These are phyloP conservation scores for Neofusicoccum umdonicola DNA, from an alignment of 2,329 filamentous ascomycete genomes.

Conservation along the genomic window DNA sequence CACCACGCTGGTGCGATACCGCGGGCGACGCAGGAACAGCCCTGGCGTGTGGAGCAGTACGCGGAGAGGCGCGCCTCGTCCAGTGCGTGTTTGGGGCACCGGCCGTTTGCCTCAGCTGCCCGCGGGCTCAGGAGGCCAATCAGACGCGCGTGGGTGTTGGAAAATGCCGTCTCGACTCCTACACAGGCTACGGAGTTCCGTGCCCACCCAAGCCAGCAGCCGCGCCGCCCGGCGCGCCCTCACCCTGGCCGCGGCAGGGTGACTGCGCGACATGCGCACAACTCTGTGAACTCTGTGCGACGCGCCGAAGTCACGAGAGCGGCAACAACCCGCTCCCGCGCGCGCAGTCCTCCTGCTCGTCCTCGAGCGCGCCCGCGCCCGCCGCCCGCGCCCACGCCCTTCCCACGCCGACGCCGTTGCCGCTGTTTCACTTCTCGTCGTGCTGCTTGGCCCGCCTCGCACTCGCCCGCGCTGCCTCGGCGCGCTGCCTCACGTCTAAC, in stretches of 20 bases:
- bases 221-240: neutral
- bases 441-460: neutral
- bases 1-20: conserved; percentile 6
- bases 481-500: neutral
- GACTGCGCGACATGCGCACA: conserved; percentile 8
- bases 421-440: conserved; percentile 14
- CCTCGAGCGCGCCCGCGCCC: neutral
- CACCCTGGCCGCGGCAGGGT: neutral
- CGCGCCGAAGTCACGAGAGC: neutral
- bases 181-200: too few relatives aligned
- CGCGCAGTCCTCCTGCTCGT: too few relatives aligned
- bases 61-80: conserved; percentile 12
- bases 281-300: conserved; percentile 6
- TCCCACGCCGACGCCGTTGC: neutral
- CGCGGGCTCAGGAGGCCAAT: conserved; percentile 10
- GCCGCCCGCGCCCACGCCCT: neutral
- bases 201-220: neutral
- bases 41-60: conserved; percentile 10
- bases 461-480: conserved; percentile 1
- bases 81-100: conserved; percentile 7
- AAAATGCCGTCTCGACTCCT: conserved; percentile 1
- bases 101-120: conserved; percentile 10
- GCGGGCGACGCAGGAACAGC: conserved; percentile 9
- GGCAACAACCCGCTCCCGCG: too few relatives aligned
- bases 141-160: neutral